Conservation (phyloP, 768 basidiomycete species). For the Suillus decipiens region DNA sequence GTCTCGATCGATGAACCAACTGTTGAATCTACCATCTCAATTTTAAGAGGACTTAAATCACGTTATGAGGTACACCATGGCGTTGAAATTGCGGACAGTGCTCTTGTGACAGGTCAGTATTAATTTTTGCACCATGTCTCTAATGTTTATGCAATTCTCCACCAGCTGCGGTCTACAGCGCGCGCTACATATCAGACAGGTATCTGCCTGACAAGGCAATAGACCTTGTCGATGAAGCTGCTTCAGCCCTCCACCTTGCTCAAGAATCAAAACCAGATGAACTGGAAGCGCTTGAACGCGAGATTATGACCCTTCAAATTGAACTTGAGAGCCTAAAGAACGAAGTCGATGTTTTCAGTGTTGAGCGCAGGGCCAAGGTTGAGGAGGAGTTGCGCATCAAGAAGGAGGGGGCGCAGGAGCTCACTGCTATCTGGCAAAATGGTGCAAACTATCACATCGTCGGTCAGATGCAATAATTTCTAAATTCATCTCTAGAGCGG, state of each 20-base stretch:
- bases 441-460: conserved; percentile 41
- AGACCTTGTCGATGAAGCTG: conserved; percentile 92
- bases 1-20: conserved; percentile 88
- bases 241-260: conserved; percentile 80
- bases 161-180: conserved; percentile 78
- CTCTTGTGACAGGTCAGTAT: conserved; percentile 75
- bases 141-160: conserved; percentile 1
- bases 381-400: conserved; percentile 63
- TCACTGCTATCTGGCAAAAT: conserved; percentile 73
- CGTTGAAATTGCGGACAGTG: conserved; percentile 86
- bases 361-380: conserved; percentile 68
- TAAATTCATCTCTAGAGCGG: conserved; percentile 49
- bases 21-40: conserved; percentile 81
- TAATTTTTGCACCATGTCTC: background rate
- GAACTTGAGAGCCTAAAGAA: conserved; percentile 89
- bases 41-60: conserved; percentile 82
- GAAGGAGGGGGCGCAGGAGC: conserved; percentile 58
- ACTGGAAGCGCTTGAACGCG: conserved; percentile 78
- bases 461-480: background rate
- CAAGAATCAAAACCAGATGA: conserved; percentile 89
- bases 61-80: conserved; percentile 93
- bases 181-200: conserved; percentile 87
- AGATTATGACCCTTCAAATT: conserved; percentile 85
- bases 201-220: conserved; percentile 92
- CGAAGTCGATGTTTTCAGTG: conserved; percentile 81